Percentiles rank a stretch among this genome's conserved stretches.
Conservation (phyloP, 108 stramenopile genomes). For the Cyclotella kingstonii region DNA sequence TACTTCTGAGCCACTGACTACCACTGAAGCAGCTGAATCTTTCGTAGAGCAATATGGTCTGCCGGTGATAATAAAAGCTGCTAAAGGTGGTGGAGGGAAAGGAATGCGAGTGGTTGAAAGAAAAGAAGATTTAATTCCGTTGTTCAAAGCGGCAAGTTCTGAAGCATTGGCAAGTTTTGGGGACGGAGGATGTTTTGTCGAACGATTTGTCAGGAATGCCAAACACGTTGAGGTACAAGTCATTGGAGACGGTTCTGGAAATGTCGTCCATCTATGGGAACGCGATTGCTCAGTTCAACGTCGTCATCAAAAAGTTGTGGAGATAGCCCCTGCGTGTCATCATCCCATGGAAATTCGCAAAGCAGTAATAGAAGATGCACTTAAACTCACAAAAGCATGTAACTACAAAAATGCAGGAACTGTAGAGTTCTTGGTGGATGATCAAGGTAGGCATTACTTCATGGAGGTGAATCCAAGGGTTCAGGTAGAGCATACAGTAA, state of each 20-base stretch:
- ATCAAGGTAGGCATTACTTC: slow-evolving; percentile 77
- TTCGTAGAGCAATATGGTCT: slow-evolving; percentile 78
- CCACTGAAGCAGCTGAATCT: slow-evolving; percentile 42
- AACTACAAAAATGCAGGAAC: slow-evolving; percentile 86
- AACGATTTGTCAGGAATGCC: slow-evolving; percentile 76
- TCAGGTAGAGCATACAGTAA: slow-evolving; percentile 89
- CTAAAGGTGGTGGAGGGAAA: slow-evolving; percentile 87
- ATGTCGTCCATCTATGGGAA: slow-evolving; percentile 81
- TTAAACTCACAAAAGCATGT: slow-evolving; percentile 71
- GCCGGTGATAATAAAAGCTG: slow-evolving; percentile 90
- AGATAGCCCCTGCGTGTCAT: slow-evolving; percentile 64
- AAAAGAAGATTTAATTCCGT: slow-evolving; percentile 56
- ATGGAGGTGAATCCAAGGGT: slow-evolving; percentile 83
- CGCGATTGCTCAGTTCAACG: slow-evolving; percentile 87
- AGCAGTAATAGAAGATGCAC: slow-evolving; percentile 68
- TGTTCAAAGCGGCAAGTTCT: slow-evolving; percentile 59
- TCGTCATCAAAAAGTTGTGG: slow-evolving; percentile 89
- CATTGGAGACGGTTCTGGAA: slow-evolving; percentile 65
- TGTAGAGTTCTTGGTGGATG: slow-evolving; percentile 91
- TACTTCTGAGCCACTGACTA: slow-evolving; percentile 32
- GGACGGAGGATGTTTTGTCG: slow-evolving; percentile 84
- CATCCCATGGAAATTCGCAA: slow-evolving; percentile 52
- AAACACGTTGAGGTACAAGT: slow-evolving; percentile 90
- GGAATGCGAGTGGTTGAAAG: slow-evolving; percentile 84
- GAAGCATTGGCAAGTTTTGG: slow-evolving; percentile 79